phyloP scores from a whole-genome alignment of 805 yeast species.

The Candida sakaeoensis region DNA sequence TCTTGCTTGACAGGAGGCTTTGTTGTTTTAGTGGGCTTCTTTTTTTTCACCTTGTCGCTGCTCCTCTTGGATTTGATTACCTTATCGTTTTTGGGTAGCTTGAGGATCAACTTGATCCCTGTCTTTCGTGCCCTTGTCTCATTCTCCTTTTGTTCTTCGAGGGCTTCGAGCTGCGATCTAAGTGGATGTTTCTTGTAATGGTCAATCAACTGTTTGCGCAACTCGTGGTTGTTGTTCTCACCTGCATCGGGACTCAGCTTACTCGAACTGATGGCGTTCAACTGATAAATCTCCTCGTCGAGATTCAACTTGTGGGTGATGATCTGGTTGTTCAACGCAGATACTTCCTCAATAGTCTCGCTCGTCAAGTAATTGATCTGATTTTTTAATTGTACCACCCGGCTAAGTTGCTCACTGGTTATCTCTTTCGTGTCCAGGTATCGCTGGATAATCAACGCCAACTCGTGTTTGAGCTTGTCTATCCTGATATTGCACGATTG shows the following conservation, averaged over 20 bases:
- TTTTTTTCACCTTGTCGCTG: constrained; percentile 1
- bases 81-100: constrained; percentile 10
- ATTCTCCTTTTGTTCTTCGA: constrained; percentile 22
- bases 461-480: constrained; percentile 17
- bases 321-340: constrained; percentile 28
- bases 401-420: background rate
- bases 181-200: constrained; percentile 36
- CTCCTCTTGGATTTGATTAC: constrained; percentile 3
- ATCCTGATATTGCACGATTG: constrained; percentile 33
- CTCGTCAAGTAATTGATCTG: constrained; percentile 5
- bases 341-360: constrained; percentile 26
- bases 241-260: constrained; percentile 8
- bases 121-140: constrained; percentile 4
- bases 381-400: constrained; percentile 7
- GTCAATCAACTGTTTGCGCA: constrained; percentile 26
- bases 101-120: constrained; percentile 16
- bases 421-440: constrained; percentile 1
- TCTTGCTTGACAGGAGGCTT: constrained; percentile 4
- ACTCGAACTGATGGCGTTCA: constrained; percentile 14
- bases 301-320: constrained; percentile 24
- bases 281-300: constrained; percentile 23
- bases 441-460: constrained; percentile 16
- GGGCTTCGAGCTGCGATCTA: constrained; percentile 36
- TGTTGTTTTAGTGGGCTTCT: constrained; percentile 10
- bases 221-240: constrained; percentile 14